Evolutionary conservation across 352 stramenopile species (phyloP), one percentile per base, ranked within the genome.

Genomic region (Albugo candida): DNA sequence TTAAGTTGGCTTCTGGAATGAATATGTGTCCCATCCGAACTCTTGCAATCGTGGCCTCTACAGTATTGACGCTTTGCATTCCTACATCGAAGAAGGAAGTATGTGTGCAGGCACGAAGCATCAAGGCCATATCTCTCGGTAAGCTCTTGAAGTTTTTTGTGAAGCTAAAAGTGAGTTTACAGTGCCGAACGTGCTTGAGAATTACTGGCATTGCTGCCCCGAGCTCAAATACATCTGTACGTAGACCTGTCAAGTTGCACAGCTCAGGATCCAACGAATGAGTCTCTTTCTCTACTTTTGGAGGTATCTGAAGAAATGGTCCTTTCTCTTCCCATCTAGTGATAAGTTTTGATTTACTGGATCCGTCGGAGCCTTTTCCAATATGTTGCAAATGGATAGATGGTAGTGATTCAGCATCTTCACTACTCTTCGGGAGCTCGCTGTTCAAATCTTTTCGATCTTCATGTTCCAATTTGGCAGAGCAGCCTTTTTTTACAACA

Each of bases 71-170:
- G 53, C 63, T 85, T 51, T 87, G 77, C 72, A 89, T 84, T 18
- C 74, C 79, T 12, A 81, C 55, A 17, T 92, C 79, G 16, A 92
- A 59, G 36, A 86, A 87, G 20, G 79, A 92, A 11, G 59, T 65
- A 36, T 92, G 79, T 13, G 76, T 89, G 54, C 89, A 92, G 13
- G 79, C 79, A 51, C 89, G 76, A 0, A 74, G 73, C 36, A 88
- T 54, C 36, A 92, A 56, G 13, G 76, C 62, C 55, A 82, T 86
- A 56, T 89, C 72, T 6, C 64, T 63, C 27, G 89, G 85, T 13
- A 45, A 56, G 10, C 89, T 47, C 4, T 61, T 65, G 67, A 86
- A 81, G 17, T 56, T 56, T 13, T 34, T 37, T 52, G 81, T 69
- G 47, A 92, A 88, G 37, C 60, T 77, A 16, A 62, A 57, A 2